Base-by-base conservation (phyloP, 306 rosid genomes). In the Aeschynomene evenia region DNA sequence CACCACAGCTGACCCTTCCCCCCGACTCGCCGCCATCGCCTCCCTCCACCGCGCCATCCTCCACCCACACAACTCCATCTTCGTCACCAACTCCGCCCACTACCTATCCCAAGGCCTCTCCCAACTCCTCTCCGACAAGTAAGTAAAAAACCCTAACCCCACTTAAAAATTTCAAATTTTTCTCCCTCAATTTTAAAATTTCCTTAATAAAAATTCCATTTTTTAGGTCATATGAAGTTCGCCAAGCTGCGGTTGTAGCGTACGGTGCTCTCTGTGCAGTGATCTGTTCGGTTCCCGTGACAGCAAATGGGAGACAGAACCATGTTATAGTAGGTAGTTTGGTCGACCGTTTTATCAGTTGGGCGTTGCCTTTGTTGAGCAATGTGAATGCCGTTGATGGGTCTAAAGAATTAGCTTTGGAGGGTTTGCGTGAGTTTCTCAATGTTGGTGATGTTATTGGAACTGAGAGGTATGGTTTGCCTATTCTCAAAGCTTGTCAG, bases 81-180 rank as follows among this genome's bases (percentile, higher is more conserved):
- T 92, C 74, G 83, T 92, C 64, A 66, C 98, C 26, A 95, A 89
- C 86, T 92, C 96, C 72, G 96, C 98, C 78, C 43, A 85, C 73
- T 89, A 89, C 75, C 96, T 92, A 48, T 78, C 88, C 34, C 96
- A 86, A 72, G 85, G 91, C 67, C 85, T 92, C 82, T 87, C 93
- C 64, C 92, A 88, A 84, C 96, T 92, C 36, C 89, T 92, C 64
- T 83, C 98, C 65, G 91, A 89, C 49, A 92, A 87, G 98, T 88
- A 79, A 75, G 34, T 13, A 16, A 4, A 49, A 49, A 22, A 7
- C 69, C 70, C 39, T 49, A 61, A 12, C 5, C 48, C 48, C 15
- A 40, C 2, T 54, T 5, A 24, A 0, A 49, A 8, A 3, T 43
- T 15, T 20, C 0, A 12, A n/a, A 12, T 21, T 12, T 28, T 13